Conservation (phyloP, 164 flowering plant species). For the Umbilicus rupestris region DNA sequence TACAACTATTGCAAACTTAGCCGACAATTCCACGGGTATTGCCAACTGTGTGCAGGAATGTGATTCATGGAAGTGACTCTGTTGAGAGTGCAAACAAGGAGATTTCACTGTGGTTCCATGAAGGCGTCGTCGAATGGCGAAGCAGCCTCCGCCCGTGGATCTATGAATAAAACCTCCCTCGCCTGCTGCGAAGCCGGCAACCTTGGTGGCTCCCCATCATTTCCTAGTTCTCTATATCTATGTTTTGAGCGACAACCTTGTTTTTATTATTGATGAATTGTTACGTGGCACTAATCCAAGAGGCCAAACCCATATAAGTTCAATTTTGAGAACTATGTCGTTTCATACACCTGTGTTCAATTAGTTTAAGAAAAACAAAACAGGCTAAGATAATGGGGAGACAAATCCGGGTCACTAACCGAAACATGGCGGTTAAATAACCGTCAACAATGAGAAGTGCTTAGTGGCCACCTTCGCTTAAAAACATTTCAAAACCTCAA, state of each 20-base stretch:
- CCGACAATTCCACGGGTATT: neutral
- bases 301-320: too few relatives aligned
- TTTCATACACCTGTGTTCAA: too few relatives aligned
- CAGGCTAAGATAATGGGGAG: neutral
- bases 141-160: constrained; percentile 7
- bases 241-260: too few relatives aligned
- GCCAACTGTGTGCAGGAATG: neutral
- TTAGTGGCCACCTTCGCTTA: neutral
- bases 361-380: too few relatives aligned
- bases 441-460: neutral
- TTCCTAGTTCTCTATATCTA: too few relatives aligned
- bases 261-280: too few relatives aligned
- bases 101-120: neutral
- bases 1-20: neutral
- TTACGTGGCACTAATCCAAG: too few relatives aligned
- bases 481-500: neutral
- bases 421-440: neutral
- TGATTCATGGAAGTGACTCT: constrained; percentile 6
- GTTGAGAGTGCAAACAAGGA: constrained; percentile 6
- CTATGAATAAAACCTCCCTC: neutral
- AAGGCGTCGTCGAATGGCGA: neutral
- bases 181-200: too few relatives aligned
- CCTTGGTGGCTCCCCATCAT: too few relatives aligned
- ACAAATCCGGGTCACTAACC: neutral
- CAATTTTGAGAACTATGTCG: too few relatives aligned